phyloP scores from a whole-genome alignment of 139 green algal genomes.

The Chlamydomonas incerta region DNA sequence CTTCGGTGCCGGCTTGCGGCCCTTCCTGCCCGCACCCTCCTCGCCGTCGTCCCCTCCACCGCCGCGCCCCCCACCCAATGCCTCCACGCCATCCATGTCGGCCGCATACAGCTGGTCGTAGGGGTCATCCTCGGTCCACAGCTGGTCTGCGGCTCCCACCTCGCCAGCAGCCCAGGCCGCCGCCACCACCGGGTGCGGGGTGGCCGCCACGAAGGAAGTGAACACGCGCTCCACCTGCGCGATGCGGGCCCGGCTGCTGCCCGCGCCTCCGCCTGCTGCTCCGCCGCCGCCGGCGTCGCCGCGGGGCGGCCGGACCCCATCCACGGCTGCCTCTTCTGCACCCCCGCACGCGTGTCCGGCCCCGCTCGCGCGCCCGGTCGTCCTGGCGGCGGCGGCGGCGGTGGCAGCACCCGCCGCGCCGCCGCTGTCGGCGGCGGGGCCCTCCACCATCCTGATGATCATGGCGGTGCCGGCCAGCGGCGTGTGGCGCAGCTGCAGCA shows the following conservation, averaged over 20 bases:
- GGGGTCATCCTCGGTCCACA: neutral
- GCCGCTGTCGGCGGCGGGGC: too few species aligned
- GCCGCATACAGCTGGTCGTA: neutral
- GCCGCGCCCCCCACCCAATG: neutral
- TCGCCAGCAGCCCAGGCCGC: too few species aligned
- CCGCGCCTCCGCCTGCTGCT: neutral
- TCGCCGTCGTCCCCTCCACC: neutral
- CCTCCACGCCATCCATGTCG: neutral
- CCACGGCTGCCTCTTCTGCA: neutral
- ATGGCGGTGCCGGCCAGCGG: slow-evolving; percentile 1
- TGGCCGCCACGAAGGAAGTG: slow-evolving; percentile 9
- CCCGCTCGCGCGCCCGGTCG: neutral
- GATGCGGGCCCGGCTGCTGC: neutral
- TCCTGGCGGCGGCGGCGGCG: neutral
- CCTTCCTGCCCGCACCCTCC: too few species aligned
- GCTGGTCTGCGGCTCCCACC: neutral
- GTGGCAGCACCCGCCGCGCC: too few species aligned
- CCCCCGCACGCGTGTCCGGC: neutral
- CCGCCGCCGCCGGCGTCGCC: neutral
- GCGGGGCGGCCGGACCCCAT: neutral
- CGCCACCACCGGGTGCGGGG: neutral
- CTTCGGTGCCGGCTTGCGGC: too few species aligned
- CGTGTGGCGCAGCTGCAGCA: slow-evolving; percentile 10
- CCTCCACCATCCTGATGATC: neutral
- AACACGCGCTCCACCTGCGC: slow-evolving; percentile 12